A percentile compares a stretch with the other conserved stretches of the same genome.
phyloP scores from a whole-genome alignment of 768 basidiomycete species.

The Boletus reticulatus region DNA sequence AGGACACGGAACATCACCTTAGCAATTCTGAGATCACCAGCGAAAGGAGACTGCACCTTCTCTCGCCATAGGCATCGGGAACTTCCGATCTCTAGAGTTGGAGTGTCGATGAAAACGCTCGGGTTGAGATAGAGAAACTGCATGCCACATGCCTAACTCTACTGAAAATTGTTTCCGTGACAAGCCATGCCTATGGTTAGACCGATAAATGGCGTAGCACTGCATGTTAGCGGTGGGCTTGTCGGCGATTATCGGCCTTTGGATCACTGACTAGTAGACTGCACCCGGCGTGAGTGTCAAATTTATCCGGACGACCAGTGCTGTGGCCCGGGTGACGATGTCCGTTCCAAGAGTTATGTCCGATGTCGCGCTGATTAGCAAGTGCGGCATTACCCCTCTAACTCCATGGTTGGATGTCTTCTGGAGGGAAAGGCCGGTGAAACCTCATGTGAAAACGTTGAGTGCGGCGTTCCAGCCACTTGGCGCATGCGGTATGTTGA shows the following conservation, averaged over 20 bases:
- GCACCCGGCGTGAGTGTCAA: no score
- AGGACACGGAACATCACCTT: conserved; percentile 12
- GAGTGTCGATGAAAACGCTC: no score
- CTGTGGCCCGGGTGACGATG: no score
- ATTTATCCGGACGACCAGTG: no score
- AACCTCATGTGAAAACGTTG: neutral
- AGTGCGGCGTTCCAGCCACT: neutral
- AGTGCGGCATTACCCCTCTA: conserved; percentile 15
- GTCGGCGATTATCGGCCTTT: neutral
- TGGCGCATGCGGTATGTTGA: no score
- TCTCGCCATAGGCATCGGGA: no score
- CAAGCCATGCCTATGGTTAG: conserved; percentile 16
- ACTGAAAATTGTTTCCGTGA: no score
- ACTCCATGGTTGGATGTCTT: conserved; percentile 6
- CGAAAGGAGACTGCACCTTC: conserved; percentile 3
- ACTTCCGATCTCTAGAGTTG: no score
- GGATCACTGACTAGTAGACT: neutral
- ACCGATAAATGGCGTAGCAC: conserved; percentile 9
- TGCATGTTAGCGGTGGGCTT: neutral
- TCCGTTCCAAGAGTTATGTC: no score
- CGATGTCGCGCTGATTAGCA: neutral
- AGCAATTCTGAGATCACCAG: conserved; percentile 2
- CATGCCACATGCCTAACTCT: no score
- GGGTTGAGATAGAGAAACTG: no score
- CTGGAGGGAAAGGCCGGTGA: neutral